A percentile compares a stretch with the other conserved stretches of the same genome.
Evolutionary conservation across 139 green algal genomes (phyloP).

Genomic region (Trebouxia sp.): DNA sequence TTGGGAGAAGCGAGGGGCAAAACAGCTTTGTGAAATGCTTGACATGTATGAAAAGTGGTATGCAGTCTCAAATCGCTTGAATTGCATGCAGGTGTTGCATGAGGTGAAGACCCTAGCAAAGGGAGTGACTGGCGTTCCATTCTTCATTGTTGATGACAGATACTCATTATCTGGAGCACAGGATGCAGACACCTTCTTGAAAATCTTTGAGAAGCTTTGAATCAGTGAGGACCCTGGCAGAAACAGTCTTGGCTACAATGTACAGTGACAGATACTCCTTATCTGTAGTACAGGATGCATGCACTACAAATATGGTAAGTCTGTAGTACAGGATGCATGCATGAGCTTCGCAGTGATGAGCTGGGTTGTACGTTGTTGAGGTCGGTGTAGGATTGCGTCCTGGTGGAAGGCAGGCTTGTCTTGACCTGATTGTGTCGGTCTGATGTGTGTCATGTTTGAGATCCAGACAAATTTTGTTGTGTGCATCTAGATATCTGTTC

Average conservation of each 20-base stretch:
- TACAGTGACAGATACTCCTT: neutral
- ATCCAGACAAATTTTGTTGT: no score
- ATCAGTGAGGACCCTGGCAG: neutral
- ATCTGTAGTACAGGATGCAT: neutral
- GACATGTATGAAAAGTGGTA: neutral
- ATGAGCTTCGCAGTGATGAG: no score
- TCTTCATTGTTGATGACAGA: constrained; percentile 57
- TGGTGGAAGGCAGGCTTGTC: no score
- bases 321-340: neutral
- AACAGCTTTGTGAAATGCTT: neutral
- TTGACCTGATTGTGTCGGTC: no score
- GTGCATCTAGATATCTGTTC: no score
- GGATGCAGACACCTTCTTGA: constrained; percentile 35
- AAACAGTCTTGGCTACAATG: neutral
- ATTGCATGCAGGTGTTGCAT: constrained; percentile 22
- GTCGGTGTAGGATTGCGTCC: no score
- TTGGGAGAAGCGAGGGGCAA: neutral
- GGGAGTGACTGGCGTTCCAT: constrained; percentile 56
- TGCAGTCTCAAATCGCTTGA: neutral
- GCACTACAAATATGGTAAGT: neutral
- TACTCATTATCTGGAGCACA: constrained; percentile 54
- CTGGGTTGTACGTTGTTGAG: no score
- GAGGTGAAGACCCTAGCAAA: constrained; percentile 24
- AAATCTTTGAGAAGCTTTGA: constrained; percentile 25
- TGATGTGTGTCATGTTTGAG: no score